A percentile compares a stretch with the other conserved stretches of the same genome.
These are phyloP conservation scores for Lipomyces sp. DNA, from an alignment of 805 yeast species.

Conservation along the genomic window DNA sequence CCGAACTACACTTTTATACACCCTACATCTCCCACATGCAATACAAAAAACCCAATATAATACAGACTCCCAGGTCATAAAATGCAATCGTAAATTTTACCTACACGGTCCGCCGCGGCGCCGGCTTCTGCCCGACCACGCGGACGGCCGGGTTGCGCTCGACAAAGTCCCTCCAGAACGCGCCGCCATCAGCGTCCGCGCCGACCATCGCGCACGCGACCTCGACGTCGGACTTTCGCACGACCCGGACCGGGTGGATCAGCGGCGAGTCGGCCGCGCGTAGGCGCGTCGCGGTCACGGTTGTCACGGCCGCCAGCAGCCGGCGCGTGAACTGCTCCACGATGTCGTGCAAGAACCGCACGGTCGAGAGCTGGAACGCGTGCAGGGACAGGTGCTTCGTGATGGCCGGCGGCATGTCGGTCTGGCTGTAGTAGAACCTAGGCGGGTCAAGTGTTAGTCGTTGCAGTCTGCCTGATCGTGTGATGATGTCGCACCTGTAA, in stretches of 20 bases:
- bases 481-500: slow-evolving; percentile 9
- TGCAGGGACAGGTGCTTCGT: neutral
- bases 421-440: slow-evolving; percentile 15
- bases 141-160: slow-evolving; percentile 5
- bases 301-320: slow-evolving; percentile 10
- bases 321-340: slow-evolving; percentile 14
- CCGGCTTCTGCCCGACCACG: too few relatives aligned
- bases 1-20: too few relatives aligned
- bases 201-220: slow-evolving; percentile 21
- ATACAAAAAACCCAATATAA: too few relatives aligned
- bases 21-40: too few relatives aligned
- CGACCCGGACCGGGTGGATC: slow-evolving; percentile 1
- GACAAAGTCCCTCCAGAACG: slow-evolving; percentile 4
- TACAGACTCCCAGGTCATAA: too few relatives aligned
- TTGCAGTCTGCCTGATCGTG: too few relatives aligned
- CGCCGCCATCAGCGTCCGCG: neutral
- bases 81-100: too few relatives aligned
- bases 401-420: slow-evolving; percentile 1
- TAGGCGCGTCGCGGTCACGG: slow-evolving; percentile 16
- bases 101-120: too few relatives aligned
- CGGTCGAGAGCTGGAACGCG: slow-evolving; percentile 10
- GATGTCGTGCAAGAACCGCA: slow-evolving; percentile 5
- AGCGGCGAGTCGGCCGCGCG: slow-evolving; percentile 5
- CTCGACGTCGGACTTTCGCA: slow-evolving; percentile 9
- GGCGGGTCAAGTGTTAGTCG: too few relatives aligned